Conservation (phyloP, 768 basidiomycete species). For the Suillus americanus region DNA sequence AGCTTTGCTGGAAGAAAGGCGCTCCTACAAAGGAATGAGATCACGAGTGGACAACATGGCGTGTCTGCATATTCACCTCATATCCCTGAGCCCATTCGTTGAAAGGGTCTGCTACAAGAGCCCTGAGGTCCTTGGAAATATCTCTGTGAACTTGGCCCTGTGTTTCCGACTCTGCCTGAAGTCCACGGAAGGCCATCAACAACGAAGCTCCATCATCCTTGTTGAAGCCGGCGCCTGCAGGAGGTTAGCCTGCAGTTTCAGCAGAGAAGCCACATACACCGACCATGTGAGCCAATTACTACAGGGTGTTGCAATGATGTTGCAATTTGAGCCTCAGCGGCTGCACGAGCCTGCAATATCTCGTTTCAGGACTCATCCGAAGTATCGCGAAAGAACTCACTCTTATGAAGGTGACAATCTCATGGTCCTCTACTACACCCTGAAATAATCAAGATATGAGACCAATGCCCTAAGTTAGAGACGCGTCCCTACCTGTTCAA, state of each 20-base stretch:
- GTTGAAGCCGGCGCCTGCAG: conserved; percentile 60
- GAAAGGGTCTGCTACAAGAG: conserved; percentile 79
- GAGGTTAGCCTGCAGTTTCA: conserved; percentile 9
- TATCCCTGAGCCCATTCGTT: conserved; percentile 75
- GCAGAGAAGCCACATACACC: conserved; percentile 18
- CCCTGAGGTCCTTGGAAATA: conserved; percentile 73
- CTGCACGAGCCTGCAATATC: conserved; percentile 63
- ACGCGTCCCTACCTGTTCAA: conserved; percentile 61
- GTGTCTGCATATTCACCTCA: conserved; percentile 43
- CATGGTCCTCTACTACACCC: conserved; percentile 82
- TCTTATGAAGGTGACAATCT: conserved; percentile 80
- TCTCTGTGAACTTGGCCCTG: conserved; percentile 77
- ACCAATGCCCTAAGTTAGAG: conserved; percentile 5
- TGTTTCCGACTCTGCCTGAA: conserved; percentile 66
- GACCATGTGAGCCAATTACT: conserved; percentile 51
- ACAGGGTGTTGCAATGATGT: conserved; percentile 52
- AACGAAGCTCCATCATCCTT: conserved; percentile 86
- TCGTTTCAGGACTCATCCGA: conserved; percentile 8
- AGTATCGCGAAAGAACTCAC: conserved; percentile 43
- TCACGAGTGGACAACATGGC: neutral
- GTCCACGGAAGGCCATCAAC: conserved; percentile 74
- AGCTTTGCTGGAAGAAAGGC: conserved; percentile 56
- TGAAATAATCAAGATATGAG: conserved; percentile 31
- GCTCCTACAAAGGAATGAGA: conserved; percentile 42
- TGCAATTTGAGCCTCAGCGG: conserved; percentile 68